Evolutionary conservation across 2,329 filamentous ascomycete species (phyloP), one percentile per base, ranked within the genome.

Genomic region (Stenocarpella maydis): DNA sequence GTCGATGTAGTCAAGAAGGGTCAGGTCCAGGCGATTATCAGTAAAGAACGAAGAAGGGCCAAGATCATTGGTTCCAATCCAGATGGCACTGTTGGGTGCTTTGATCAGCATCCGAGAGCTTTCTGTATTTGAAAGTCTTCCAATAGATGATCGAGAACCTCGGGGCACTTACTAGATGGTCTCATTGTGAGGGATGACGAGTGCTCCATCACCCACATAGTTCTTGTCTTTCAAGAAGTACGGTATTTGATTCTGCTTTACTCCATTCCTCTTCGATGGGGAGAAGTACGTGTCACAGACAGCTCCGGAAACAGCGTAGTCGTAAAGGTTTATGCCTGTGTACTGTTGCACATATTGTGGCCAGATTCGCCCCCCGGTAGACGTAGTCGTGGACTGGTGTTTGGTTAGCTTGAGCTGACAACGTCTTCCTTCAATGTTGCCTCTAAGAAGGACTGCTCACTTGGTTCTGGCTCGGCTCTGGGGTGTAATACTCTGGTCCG

Each of bases 1-100:
- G 66, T 86, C 81, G 1, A 84, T 80, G 73, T 87, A 90, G 73
- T 87, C 83, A 5, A 64, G 10, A 28, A 71, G 54, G 2, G 80
- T 78, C 3, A 89, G 78, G 1, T 83, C 85, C 58, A 84, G 85
- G 74, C 89, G 86, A 9, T 78, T 80, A 72, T 88, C 85, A 8
- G 83, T 85, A 28, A 89, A 74, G 73, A 89, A 86, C 2, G 82
- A 84, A 54, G 82, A 74, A 72, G 82, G 82, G 28, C 87, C 87
- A 15, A 90, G 76, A 72, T 90, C 88, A 73, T 90, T 90, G 15
- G 87, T 89, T 28, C 88, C 88, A 70, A 90, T 89, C 86, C 86
- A 90, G 68, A 90, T 83, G 3, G 83, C 81, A 26, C 69, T 71
- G 17, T 47, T 28, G 1, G 14, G 15, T 12, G 34, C 34, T 28